These are phyloP conservation scores for Neurospora sp. DNA, from an alignment of 495 filamentous ascomycete species.

Conservation along the genomic window DNA sequence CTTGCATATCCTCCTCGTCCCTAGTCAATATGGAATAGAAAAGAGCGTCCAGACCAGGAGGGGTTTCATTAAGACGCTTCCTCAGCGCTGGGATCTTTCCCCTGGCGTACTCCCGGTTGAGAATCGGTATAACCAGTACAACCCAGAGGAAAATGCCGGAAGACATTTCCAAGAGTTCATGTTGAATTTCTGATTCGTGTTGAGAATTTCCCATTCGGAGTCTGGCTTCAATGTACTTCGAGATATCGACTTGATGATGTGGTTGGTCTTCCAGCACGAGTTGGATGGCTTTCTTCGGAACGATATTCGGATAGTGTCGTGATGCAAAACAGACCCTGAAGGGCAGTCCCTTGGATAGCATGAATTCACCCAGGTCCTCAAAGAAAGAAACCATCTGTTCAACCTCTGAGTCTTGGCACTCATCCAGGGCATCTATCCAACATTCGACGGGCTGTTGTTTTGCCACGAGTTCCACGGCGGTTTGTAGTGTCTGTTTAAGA, in stretches of 20 bases:
- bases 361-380: conserved; percentile 13
- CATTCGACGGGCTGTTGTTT: conserved; percentile 7
- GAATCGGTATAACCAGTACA: too few species aligned
- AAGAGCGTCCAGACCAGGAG: too few species aligned
- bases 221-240: too few species aligned
- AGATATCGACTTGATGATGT: too few species aligned
- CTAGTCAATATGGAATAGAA: too few species aligned
- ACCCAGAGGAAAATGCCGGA: too few species aligned
- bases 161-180: too few species aligned
- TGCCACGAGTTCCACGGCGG: conserved; percentile 10
- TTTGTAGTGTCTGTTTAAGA: conserved; percentile 1
- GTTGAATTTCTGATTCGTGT: too few species aligned
- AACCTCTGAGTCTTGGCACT: conserved; percentile 21
- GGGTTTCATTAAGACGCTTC: too few species aligned
- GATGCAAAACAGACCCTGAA: conserved; percentile 34
- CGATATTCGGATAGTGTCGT: conserved; percentile 37
- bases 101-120: too few species aligned
- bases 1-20: rapidly evolving
- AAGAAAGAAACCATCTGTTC: conserved; percentile 23
- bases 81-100: too few species aligned
- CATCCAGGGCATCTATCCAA: conserved; percentile 31
- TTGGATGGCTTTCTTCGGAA: conserved; percentile 16
- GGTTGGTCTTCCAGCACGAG: conserved; percentile 2
- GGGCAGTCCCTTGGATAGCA: neutral
- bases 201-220: too few species aligned